Evolutionary conservation across 805 yeast species (phyloP).

Genomic region (Metschnikowia vanudenii): DNA sequence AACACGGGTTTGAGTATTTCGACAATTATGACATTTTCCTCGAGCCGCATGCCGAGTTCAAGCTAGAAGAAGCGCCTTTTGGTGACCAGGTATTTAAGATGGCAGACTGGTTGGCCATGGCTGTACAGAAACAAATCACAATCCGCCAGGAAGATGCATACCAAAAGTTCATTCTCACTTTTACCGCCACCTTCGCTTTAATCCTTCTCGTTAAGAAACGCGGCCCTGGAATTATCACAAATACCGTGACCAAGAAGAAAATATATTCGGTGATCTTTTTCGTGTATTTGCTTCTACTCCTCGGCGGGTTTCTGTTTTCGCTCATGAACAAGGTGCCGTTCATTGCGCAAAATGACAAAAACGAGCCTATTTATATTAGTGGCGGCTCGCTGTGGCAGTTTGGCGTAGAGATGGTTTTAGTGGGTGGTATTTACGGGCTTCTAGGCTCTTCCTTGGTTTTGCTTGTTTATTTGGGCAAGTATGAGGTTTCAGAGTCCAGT

Average conservation of each 20-base stretch:
- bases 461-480: slow-evolving; percentile 39
- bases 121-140: slow-evolving; percentile 43
- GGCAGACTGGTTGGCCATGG: slow-evolving; percentile 52
- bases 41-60: slow-evolving; percentile 34
- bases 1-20: slow-evolving; percentile 20
- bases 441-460: slow-evolving; percentile 43
- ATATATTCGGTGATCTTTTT: slow-evolving; percentile 31
- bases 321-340: slow-evolving; percentile 62
- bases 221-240: slow-evolving; percentile 29
- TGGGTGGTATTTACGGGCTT: slow-evolving; percentile 48
- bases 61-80: slow-evolving; percentile 35
- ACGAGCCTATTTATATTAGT: slow-evolving; percentile 53
- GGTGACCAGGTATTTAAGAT: slow-evolving; percentile 45
- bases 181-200: slow-evolving; percentile 41
- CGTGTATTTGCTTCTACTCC: slow-evolving; percentile 41
- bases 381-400: slow-evolving; percentile 70
- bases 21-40: slow-evolving; percentile 21
- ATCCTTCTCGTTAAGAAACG: slow-evolving; percentile 52
- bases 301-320: slow-evolving; percentile 66
- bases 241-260: slow-evolving; percentile 21
- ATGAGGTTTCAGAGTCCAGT: slow-evolving; percentile 23
- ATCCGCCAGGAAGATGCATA: slow-evolving; percentile 43
- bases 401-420: slow-evolving; percentile 62
- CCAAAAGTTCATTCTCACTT: slow-evolving; percentile 44
- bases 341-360: slow-evolving; percentile 50